Base-by-base conservation (phyloP, 352 stramenopile genomes). In the Nothophytophthora sp. region DNA sequence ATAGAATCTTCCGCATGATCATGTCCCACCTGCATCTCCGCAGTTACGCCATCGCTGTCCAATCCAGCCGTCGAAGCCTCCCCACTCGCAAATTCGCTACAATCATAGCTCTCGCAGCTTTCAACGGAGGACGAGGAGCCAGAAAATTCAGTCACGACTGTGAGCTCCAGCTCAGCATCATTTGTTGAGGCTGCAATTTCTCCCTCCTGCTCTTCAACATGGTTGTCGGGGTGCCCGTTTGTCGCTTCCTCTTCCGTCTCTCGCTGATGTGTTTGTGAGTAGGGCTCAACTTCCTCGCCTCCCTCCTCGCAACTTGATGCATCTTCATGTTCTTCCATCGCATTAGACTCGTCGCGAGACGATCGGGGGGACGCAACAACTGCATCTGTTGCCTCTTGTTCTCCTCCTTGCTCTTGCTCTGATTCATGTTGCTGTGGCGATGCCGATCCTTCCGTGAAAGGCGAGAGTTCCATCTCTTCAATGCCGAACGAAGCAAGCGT, bases 401-500 rank as follows among this genome's bases (percentile, higher is more conserved):
- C 55, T 11, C n/a, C 7, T 5, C 38, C 32, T 20, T 42, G 4
- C 5, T 30, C n/a, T n/a, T n/a, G 9, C 9, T 40, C 55, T 11
- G 18, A 7, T 5, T 45, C 32, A 25, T 42, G 4, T 8, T 30
- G 19, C 28, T 29, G 33, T 16, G 29, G 19, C 16, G 19, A 27
- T 16, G 42, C 30, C 13, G 29, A 2, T 12, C 13, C 8, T 8
- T 44, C 56, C 22, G 28, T 40, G 29, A 68, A 12, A 10, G 71
- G 68, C 24, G 74, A 83, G 2, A 81, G 16, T 36, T 79, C 56
- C 12, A 83, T 24, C 47, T 81, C 69, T 7, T 66, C 35, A 25
- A 78, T 86, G 4, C 72, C 72, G 28, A 83, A 51, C 2, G 69
- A 77, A 16, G 44, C 49, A 24, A 86, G 24, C 1, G 71, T 81